Conservation (phyloP, 2,329 filamentous ascomycete species). For the Exophiala xenobiotica region DNA sequence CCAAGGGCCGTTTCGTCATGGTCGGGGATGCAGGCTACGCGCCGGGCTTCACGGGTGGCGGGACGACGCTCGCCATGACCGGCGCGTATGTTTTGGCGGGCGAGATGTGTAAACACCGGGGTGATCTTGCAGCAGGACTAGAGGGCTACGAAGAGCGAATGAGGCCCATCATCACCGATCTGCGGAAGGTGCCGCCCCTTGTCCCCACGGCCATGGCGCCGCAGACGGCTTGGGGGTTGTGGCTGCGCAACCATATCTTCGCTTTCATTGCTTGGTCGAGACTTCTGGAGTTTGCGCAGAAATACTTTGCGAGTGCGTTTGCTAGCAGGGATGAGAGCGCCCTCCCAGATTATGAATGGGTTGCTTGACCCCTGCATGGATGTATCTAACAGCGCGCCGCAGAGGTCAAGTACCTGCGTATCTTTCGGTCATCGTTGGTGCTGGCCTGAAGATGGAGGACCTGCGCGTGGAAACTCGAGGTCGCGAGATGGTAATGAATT, state of each 20-base stretch:
- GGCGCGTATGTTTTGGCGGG: constrained; percentile 59
- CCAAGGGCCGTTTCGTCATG: constrained; percentile 41
- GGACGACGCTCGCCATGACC: constrained; percentile 38
- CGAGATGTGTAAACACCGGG: constrained; percentile 36
- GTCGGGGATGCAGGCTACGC: constrained; percentile 49
- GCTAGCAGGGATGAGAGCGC: too few relatives aligned
- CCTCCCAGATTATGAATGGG: too few relatives aligned
- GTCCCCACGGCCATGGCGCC: not conserved
- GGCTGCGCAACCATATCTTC: not conserved
- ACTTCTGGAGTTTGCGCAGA: too few relatives aligned
- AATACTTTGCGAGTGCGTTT: too few relatives aligned
- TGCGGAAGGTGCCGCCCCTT: constrained; percentile 31
- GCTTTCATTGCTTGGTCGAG: not conserved
- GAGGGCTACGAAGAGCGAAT: constrained; percentile 39
- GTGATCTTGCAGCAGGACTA: constrained; percentile 36
- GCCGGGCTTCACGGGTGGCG: constrained; percentile 37
- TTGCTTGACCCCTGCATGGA: too few relatives aligned
- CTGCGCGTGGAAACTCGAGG: too few relatives aligned
- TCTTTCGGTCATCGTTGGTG: too few relatives aligned
- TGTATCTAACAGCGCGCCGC: too few relatives aligned
- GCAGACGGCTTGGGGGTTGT: not conserved
- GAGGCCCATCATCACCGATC: constrained; percentile 36
- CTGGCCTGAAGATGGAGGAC: too few relatives aligned
- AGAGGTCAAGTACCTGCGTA: too few relatives aligned
- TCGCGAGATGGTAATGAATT: too few relatives aligned